These are phyloP conservation scores for Suillus americanus DNA, from an alignment of 768 basidiomycete genomes.

Conservation along the genomic window DNA sequence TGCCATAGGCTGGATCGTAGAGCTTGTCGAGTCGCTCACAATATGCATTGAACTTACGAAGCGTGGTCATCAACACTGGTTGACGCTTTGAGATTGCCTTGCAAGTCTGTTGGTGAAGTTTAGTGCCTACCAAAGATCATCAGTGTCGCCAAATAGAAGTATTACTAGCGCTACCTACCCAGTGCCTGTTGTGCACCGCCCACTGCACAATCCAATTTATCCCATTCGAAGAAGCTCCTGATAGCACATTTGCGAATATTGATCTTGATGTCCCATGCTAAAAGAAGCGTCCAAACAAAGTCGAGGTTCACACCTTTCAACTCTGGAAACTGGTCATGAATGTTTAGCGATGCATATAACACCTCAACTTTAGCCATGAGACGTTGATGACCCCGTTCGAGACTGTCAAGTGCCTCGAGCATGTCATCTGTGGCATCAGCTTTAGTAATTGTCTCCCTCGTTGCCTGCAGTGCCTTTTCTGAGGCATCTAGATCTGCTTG, in stretches of 20 bases:
- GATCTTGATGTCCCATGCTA: constrained; percentile 11
- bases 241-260: constrained; percentile 9
- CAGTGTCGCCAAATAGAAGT: no score
- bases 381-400: constrained; percentile 15
- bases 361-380: constrained; percentile 27
- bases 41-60: neutral
- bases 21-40: neutral
- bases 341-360: constrained; percentile 35
- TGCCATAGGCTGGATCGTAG: constrained; percentile 14
- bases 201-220: constrained; percentile 34
- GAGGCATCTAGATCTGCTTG: constrained; percentile 29
- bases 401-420: constrained; percentile 14
- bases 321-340: constrained; percentile 32
- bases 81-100: neutral
- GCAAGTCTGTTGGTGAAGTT: constrained; percentile 20
- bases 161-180: constrained; percentile 20
- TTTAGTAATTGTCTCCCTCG: constrained; percentile 11
- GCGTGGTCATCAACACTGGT: neutral
- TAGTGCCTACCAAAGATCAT: constrained; percentile 26
- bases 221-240: constrained; percentile 35
- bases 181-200: constrained; percentile 31
- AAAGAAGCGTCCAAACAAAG: constrained; percentile 6
- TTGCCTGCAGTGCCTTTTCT: constrained; percentile 21
- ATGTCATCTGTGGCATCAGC: constrained; percentile 3
- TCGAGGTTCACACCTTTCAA: constrained; percentile 23